Conservation (phyloP, 2,329 filamentous ascomycete genomes). For the Thielaviopsis euricoi region DNA sequence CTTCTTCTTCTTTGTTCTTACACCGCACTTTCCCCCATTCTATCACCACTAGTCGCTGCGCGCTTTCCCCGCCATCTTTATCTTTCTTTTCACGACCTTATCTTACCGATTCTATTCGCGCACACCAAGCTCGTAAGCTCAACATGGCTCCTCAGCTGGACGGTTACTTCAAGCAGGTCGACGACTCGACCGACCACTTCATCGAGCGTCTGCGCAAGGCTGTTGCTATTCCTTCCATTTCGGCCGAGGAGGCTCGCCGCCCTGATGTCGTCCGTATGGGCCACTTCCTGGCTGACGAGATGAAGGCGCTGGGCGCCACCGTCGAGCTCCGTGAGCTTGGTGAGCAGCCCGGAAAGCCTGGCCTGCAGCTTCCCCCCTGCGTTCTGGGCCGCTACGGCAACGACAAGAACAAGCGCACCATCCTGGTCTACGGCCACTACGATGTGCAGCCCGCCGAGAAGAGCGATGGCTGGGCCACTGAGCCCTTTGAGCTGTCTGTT, state of each 20-base stretch:
- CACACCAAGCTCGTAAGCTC: conserved; percentile 44
- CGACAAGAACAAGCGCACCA: conserved; percentile 83
- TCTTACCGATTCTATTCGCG: conserved; percentile 34
- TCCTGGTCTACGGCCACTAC: conserved; percentile 96
- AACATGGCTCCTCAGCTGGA: conserved; percentile 79
- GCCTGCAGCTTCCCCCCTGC: conserved; percentile 82
- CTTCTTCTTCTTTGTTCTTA: conserved; percentile 2
- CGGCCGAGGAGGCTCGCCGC: conserved; percentile 74
- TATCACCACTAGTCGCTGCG: conserved; percentile 9
- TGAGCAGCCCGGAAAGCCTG: conserved; percentile 79
- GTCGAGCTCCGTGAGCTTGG: conserved; percentile 78
- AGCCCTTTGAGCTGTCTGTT: conserved; percentile 78
- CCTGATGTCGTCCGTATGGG: conserved; percentile 95
- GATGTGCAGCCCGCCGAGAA: conserved; percentile 91
- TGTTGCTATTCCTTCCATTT: conserved; percentile 92
- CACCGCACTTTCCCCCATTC: not conserved
- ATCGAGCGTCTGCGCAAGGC: conserved; percentile 82
- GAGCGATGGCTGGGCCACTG: conserved; percentile 88
- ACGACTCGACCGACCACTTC: conserved; percentile 61
- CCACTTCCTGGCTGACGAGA: conserved; percentile 70
- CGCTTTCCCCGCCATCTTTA: conserved; percentile 3
- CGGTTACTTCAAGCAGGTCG: conserved; percentile 84
- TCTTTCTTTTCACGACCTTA: conserved; percentile 24
- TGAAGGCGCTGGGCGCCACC: conserved; percentile 67
- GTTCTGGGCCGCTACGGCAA: conserved; percentile 83